Evolutionary conservation across 345 rosid species (phyloP).

Genomic region (Microthlaspi erraticum): DNA sequence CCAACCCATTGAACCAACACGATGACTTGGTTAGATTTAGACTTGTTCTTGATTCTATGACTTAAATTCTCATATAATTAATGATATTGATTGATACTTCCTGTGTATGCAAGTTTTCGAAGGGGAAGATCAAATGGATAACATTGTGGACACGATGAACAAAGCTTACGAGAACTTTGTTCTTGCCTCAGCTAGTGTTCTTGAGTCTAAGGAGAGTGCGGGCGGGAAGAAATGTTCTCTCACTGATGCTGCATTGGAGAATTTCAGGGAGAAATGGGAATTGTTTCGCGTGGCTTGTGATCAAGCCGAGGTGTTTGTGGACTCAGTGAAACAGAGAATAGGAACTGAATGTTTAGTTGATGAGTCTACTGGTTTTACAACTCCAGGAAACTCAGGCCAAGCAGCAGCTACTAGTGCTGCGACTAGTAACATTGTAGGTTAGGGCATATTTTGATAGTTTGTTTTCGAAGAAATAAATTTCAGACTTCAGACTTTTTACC

Average conservation of each 20-base stretch:
- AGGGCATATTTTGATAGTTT: background rate
- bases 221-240: conserved; percentile 59
- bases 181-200: conserved; percentile 71
- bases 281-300: conserved; percentile 90
- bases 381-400: conserved; percentile 54
- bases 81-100: too few relatives aligned
- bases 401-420: background rate
- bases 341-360: conserved; percentile 89
- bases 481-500: too few relatives aligned
- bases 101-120: conserved; percentile 5
- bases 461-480: too few relatives aligned
- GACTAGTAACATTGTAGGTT: background rate
- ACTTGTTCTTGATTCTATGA: background rate
- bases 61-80: conserved; percentile 14
- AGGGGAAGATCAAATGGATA: conserved; percentile 55
- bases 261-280: conserved; percentile 93
- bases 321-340: conserved; percentile 87
- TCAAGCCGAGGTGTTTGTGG: conserved; percentile 95
- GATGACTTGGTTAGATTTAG: background rate
- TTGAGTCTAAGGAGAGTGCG: conserved; percentile 70
- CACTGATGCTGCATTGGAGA: conserved; percentile 73
- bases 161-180: conserved; percentile 84
- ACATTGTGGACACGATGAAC: conserved; percentile 69
- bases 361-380: conserved; percentile 74
- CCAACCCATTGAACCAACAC: too few relatives aligned